Percentiles rank a stretch among this genome's conserved stretches.
Evolutionary conservation across 768 basidiomycete genomes (phyloP).

Genomic region (Mycena galericulata): DNA sequence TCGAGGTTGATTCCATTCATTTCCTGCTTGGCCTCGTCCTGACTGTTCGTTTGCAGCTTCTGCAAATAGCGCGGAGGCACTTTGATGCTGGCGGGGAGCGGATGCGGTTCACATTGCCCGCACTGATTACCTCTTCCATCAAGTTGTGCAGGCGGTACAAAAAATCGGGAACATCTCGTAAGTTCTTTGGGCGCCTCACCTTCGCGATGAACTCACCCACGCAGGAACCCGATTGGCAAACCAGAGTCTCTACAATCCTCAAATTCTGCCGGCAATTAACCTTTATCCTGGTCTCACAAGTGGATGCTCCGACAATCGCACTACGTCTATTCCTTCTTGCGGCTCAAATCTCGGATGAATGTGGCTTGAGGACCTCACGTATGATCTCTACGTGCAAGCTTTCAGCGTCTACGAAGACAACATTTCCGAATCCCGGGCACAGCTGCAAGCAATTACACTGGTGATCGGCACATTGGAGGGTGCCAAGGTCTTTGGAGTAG

Average conservation of each 20-base stretch:
- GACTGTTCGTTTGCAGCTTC: conserved; percentile 66
- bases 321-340: conserved; percentile 95
- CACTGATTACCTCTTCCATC: conserved; percentile 92
- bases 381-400: conserved; percentile 97
- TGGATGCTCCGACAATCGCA: conserved; percentile 93
- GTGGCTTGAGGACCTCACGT: conserved; percentile 94
- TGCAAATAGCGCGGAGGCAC: conserved; percentile 91
- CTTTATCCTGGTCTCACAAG: conserved; percentile 91
- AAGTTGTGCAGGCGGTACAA: conserved; percentile 95
- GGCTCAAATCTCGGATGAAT: conserved; percentile 95
- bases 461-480: conserved; percentile 93
- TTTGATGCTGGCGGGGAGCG: conserved; percentile 94
- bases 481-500: conserved; percentile 90
- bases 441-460: conserved; percentile 96
- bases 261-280: conserved; percentile 96
- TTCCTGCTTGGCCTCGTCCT: neutral
- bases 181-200: conserved; percentile 35
- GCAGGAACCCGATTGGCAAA: conserved; percentile 89
- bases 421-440: conserved; percentile 95
- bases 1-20: conserved; percentile 71
- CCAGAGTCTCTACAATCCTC: conserved; percentile 87
- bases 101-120: conserved; percentile 97
- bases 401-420: conserved; percentile 98
- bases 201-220: conserved; percentile 6
- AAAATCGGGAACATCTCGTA: conserved; percentile 78